These are phyloP conservation scores for Aspergillus sp. DNA, from an alignment of 2,329 filamentous ascomycete genomes.

Conservation along the genomic window DNA sequence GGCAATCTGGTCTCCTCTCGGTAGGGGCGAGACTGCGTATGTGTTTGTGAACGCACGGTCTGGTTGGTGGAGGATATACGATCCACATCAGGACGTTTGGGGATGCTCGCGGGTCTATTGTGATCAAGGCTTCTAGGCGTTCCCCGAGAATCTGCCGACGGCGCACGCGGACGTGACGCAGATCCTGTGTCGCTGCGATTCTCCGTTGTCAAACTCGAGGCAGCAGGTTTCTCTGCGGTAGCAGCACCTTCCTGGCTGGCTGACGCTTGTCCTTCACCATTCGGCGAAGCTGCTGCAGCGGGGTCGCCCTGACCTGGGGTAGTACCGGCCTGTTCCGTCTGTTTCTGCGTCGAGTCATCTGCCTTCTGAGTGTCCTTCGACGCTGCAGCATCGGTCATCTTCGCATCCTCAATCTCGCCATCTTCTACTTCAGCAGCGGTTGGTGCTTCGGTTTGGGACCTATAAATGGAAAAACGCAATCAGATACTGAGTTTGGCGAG, in stretches of 20 bases:
- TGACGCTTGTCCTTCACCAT: constrained; percentile 6
- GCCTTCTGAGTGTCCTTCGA: constrained; percentile 7
- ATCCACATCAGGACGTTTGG: constrained; percentile 42
- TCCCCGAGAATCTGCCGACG: constrained; percentile 22
- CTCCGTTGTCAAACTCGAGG: constrained; percentile 8
- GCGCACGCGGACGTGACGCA: constrained; percentile 15
- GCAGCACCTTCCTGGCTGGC: constrained; percentile 6
- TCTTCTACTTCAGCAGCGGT: constrained; percentile 43
- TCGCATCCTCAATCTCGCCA: constrained; percentile 48
- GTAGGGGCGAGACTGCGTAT: constrained; percentile 38
- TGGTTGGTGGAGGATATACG: constrained; percentile 25
- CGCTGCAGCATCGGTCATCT: constrained; percentile 35
- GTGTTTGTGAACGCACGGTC: constrained; percentile 33
- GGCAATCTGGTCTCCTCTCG: constrained; percentile 39
- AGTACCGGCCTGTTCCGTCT: constrained; percentile 14
- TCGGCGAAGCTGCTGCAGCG: constrained; percentile 5
- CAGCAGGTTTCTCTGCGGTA: constrained; percentile 10
- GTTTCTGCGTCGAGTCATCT: constrained; percentile 8
- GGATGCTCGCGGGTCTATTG: constrained; percentile 30
- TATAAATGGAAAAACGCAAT: constrained; percentile 19
- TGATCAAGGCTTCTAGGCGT: constrained; percentile 29
- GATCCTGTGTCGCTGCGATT: constrained; percentile 11
- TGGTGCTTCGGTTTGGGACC: constrained; percentile 26
- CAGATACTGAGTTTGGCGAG: constrained; percentile 15
- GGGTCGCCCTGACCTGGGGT: constrained; percentile 11